Percentiles rank a stretch among this genome's conserved stretches.
These are phyloP conservation scores for Pleurotus giganteus DNA, from an alignment of 768 basidiomycete species.

Conservation along the genomic window DNA sequence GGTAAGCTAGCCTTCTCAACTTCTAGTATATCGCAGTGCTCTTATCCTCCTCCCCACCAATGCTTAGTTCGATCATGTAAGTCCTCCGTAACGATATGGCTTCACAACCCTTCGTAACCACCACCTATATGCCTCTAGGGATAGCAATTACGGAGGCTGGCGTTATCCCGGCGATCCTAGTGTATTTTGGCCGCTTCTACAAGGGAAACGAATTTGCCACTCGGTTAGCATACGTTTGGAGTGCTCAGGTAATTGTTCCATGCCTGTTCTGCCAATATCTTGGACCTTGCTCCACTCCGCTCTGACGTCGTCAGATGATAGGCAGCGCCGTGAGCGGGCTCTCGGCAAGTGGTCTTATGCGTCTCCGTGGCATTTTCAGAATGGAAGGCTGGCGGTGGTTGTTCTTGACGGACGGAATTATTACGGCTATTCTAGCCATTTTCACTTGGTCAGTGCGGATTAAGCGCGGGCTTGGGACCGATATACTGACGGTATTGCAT, in stretches of 20 bases:
- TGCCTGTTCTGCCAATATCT: not conserved
- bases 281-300: not conserved
- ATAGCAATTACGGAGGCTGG: slow-evolving; percentile 8
- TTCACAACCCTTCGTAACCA: not conserved
- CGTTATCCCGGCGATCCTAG: slow-evolving; percentile 4
- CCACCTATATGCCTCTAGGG: not conserved
- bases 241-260: not conserved
- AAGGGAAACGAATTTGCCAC: slow-evolving; percentile 9
- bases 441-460: not conserved
- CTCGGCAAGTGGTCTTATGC: slow-evolving; percentile 3
- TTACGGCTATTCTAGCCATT: not conserved
- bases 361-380: slow-evolving; percentile 6
- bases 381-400: slow-evolving; percentile 9
- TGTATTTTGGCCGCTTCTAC: slow-evolving; percentile 6
- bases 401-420: not conserved
- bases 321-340: slow-evolving; percentile 9
- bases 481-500: not conserved
- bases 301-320: slow-evolving; percentile 8
- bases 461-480: too few species aligned
- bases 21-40: not conserved
- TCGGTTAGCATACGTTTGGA: slow-evolving; percentile 5
- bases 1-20: not conserved
- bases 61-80: slow-evolving; percentile 1
- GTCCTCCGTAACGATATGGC: not conserved
- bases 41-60: not conserved